Evolutionary conservation across 1,284 basidiomycete genomes (phyloP).

Genomic region (Leccinum griseonigrum): DNA sequence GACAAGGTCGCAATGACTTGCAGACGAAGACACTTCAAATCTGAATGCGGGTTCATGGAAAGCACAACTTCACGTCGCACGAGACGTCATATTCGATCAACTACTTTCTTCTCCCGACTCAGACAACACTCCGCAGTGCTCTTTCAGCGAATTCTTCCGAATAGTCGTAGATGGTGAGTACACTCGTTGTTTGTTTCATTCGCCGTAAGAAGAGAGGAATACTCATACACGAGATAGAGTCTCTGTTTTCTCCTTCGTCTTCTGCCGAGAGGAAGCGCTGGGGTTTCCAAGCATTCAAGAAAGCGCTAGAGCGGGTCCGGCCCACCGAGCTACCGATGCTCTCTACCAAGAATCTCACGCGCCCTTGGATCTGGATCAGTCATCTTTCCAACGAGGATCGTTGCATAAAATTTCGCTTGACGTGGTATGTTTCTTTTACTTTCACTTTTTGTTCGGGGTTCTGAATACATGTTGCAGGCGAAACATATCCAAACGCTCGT

Average conservation of each 20-base stretch:
- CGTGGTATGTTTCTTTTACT: constrained; percentile 51
- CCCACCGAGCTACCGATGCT: constrained; percentile 76
- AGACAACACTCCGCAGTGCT: constrained; percentile 45
- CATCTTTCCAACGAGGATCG: constrained; percentile 88
- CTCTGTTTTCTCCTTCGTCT: constrained; percentile 80
- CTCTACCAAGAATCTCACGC: constrained; percentile 96
- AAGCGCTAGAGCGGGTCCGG: constrained; percentile 70
- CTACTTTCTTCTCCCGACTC: constrained; percentile 56
- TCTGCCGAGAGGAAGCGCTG: constrained; percentile 92
- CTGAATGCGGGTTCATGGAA: constrained; percentile 73
- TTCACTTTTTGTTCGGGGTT: neutral
- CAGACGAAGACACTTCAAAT: constrained; percentile 50
- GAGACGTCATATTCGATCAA: constrained; percentile 80
- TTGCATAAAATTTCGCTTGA: constrained; percentile 85
- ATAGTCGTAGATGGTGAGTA: constrained; percentile 84
- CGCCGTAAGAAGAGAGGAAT: neutral
- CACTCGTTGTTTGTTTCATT: neutral
- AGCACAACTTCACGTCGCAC: constrained; percentile 89
- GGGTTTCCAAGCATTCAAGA: constrained; percentile 93
- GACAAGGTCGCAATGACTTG: constrained; percentile 87
- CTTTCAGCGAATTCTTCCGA: constrained; percentile 89
- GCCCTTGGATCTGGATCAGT: constrained; percentile 82
- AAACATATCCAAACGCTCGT: constrained; percentile 76
- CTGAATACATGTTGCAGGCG: constrained; percentile 44
- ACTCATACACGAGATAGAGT: constrained; percentile 53